phyloP scores from a whole-genome alignment of 78 protist species.

The Dictyostelium discoideum region dicty_2.7 NC_007088.5:3468001-3468500 shows the following conservation, averaged over 20 bases:
- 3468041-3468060: conserved; percentile 12
- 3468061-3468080: conserved; percentile 71
- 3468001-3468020: conserved; percentile 35
- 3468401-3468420: conserved; percentile 51
- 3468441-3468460: background rate
- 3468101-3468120: background rate
- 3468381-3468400: conserved; percentile 76
- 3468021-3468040: conserved; percentile 64
- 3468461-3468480: background rate
- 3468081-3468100: conserved; percentile 39
- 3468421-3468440: background rate
- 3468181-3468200: conserved; percentile 70
- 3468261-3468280: conserved; percentile 72
- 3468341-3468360: conserved; percentile 56
- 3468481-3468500: background rate
- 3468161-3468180: conserved; percentile 34
- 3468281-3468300: conserved; percentile 57
- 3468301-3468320: conserved; percentile 64
- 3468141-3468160: background rate
- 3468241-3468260: conserved; percentile 43
- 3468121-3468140: background rate
- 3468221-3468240: conserved; percentile 25
- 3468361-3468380: conserved; percentile 63
- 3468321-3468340: conserved; percentile 67
- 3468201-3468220: conserved; percentile 45